Evolutionary conservation across 352 stramenopile species (phyloP).

Genomic region (Blastocystis sp.): DNA sequence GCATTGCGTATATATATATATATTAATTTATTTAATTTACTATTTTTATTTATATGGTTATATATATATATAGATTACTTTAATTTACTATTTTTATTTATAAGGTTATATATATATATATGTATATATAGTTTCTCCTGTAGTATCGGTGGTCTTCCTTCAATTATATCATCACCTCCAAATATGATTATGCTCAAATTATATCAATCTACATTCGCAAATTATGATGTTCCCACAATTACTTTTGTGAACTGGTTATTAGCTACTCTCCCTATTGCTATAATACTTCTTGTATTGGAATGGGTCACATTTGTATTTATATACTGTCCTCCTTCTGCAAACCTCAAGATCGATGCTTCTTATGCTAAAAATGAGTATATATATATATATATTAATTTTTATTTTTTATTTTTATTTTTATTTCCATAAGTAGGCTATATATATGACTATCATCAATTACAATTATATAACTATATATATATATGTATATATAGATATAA

Average conservation of each 20-base stretch:
- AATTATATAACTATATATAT: too few relatives aligned
- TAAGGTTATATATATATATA: too few relatives aligned
- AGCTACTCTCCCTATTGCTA: constrained; percentile 12
- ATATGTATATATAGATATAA: constrained; percentile 8
- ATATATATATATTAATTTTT: neutral
- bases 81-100: too few relatives aligned
- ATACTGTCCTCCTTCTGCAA: constrained; percentile 6
- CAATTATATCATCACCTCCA: constrained; percentile 21
- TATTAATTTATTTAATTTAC: neutral
- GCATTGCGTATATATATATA: constrained; percentile 18
- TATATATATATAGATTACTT: too few relatives aligned
- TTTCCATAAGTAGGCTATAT: too few relatives aligned
- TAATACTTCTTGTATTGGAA: constrained; percentile 1
- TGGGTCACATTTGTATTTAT: constrained; percentile 6
- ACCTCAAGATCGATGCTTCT: constrained; percentile 13
- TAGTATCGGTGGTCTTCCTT: constrained; percentile 17
- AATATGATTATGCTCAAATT: constrained; percentile 29
- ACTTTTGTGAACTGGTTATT: constrained; percentile 32
- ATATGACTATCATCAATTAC: too few relatives aligned
- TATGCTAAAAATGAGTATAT: constrained; percentile 8
- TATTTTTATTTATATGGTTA: too few relatives aligned
- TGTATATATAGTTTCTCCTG: constrained; percentile 9
- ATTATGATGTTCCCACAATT: constrained; percentile 1
- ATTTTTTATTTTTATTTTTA: too few relatives aligned
- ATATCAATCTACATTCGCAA: constrained; percentile 6